Evolutionary conservation across 2,329 filamentous ascomycete species (phyloP).

Genomic region (Hymenoscyphus repandus): DNA sequence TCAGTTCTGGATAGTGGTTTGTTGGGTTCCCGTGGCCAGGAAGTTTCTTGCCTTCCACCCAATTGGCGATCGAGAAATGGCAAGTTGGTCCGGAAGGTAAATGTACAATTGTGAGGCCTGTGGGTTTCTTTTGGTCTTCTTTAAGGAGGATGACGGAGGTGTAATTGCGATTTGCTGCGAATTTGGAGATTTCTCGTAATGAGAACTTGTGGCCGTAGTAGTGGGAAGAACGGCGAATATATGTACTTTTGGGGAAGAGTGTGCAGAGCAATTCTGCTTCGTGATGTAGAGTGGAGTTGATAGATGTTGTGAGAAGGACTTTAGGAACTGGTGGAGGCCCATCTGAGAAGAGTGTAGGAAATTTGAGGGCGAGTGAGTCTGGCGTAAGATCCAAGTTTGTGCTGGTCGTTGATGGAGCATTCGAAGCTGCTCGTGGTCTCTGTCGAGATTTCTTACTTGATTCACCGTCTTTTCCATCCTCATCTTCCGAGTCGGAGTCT

Average conservation of each 20-base stretch:
- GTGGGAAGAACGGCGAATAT: slow-evolving; percentile 81
- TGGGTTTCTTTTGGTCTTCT: slow-evolving; percentile 82
- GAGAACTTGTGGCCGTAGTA: slow-evolving; percentile 87
- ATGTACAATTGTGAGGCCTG: slow-evolving; percentile 77
- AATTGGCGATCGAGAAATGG: slow-evolving; percentile 87
- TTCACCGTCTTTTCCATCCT: slow-evolving; percentile 38
- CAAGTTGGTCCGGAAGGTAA: slow-evolving; percentile 84
- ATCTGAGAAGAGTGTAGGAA: slow-evolving; percentile 57
- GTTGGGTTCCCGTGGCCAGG: slow-evolving; percentile 87
- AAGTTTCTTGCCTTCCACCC: slow-evolving; percentile 80
- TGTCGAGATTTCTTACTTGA: slow-evolving; percentile 32
- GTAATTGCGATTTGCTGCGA: slow-evolving; percentile 75
- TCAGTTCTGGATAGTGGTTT: slow-evolving; percentile 81
- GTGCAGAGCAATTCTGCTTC: slow-evolving; percentile 73
- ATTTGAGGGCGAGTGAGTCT: slow-evolving; percentile 53
- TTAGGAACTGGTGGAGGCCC: slow-evolving; percentile 63
- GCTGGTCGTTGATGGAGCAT: slow-evolving; percentile 50
- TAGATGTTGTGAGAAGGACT: slow-evolving; percentile 83
- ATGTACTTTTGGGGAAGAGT: slow-evolving; percentile 74
- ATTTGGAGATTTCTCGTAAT: slow-evolving; percentile 82
- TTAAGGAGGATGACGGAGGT: slow-evolving; percentile 80
- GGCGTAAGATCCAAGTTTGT: slow-evolving; percentile 61
- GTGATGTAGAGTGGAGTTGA: slow-evolving; percentile 83
- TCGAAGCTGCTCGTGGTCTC: slow-evolving; percentile 35
- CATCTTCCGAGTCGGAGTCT: slow-evolving; percentile 45